Base-by-base conservation (phyloP, 305 asterid genomes). In the Fraxinus albicans region DNA sequence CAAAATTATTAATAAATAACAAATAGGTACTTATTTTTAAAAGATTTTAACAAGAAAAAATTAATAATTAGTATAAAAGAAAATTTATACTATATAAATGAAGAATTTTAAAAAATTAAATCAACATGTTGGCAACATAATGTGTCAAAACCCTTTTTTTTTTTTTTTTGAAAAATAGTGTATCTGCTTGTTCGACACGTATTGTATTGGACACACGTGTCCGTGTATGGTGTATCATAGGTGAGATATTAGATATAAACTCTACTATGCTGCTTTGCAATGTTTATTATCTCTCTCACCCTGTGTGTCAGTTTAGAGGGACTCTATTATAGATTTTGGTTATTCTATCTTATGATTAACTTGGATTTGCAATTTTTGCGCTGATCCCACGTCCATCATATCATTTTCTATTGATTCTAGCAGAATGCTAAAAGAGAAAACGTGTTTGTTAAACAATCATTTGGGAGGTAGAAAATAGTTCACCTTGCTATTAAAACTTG, bases 241-340 rank as follows among this genome's bases (percentile, higher is more conserved):
- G 55, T 44, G 82, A 86, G 89, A 81, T 81, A 65, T 50, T 76
- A 31, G 42, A 8, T 60, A 42, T 42, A 75, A 70, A 72, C 34
- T 60, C 15, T 44, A 21, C 70, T 53, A 78, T 69, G 69, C 38
- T 75, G 80, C 76, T 74, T 69, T 76, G 38, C 17, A 36, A 70
- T 84, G 77, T 47, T 33, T 5, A 8, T 73, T 29, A 58, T 60
- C 65, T 63, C 40, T 78, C 53, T 8, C 70, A 79, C 40, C 19
- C 4, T 73, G 73, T 33, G 34, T 55, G 58, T 79, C 29, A 27
- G 78, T 34, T 67, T 23, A 36, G 80, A 33, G 65, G 33, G 21
- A 40, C 31, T 31, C 40, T 72, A 12, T n/a, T 72, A 23, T 31
- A 80, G 73, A 23, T 77, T 70, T 36, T 55, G 77, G 15, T 31